A percentile compares a stretch with the other conserved stretches of the same genome.
phyloP scores from a whole-genome alignment of 306 rosid genomes.

The Sicyos edulis region DNA sequence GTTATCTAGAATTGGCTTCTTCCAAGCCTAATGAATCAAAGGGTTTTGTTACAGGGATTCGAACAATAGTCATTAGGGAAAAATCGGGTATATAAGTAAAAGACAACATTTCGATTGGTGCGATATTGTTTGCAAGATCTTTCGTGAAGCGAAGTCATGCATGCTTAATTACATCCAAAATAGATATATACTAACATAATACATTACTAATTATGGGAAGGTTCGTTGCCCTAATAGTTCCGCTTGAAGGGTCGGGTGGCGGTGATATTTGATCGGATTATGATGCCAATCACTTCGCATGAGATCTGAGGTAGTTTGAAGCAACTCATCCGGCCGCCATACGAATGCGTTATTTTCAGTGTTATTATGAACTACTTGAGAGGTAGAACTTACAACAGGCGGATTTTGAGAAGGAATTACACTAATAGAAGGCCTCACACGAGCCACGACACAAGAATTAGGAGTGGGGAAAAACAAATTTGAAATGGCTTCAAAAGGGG shows the following conservation, averaged over 20 bases:
- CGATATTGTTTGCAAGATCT: neutral
- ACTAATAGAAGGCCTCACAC: conserved; percentile 47
- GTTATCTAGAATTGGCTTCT: neutral
- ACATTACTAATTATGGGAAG: neutral
- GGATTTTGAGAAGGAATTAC: conserved; percentile 38
- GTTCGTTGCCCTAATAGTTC: neutral
- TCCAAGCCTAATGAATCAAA: neutral
- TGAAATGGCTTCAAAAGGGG: conserved; percentile 25
- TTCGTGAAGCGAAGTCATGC: no score
- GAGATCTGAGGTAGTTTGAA: neutral
- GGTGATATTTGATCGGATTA: neutral
- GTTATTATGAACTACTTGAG: conserved; percentile 1
- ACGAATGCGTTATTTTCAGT: conserved; percentile 27
- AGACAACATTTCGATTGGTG: neutral
- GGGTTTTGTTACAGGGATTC: neutral
- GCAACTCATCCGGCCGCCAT: neutral
- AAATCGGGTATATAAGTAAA: neutral
- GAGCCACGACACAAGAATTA: conserved; percentile 31
- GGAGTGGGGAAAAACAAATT: conserved; percentile 42
- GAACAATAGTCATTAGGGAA: neutral
- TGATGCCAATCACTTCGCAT: conserved; percentile 7
- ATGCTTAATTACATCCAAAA: neutral
- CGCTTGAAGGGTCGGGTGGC: neutral
- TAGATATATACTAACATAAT: neutral
- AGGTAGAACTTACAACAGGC: neutral